Percentiles rank a stretch among this genome's conserved stretches.
phyloP scores from a whole-genome alignment of 306 rosid species.

The Trifolium repens region DNA sequence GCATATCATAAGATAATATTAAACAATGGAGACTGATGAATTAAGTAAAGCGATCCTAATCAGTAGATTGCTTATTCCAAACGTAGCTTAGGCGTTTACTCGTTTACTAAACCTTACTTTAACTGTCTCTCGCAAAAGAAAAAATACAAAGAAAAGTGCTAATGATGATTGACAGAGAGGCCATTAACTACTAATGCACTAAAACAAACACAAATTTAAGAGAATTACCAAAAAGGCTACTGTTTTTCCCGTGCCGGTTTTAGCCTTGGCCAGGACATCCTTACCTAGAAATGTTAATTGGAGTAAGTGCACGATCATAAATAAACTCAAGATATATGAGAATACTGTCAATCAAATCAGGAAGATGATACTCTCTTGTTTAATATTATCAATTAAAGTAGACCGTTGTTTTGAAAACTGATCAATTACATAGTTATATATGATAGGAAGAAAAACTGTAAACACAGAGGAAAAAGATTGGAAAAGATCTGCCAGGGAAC shows the following conservation, averaged over 20 bases:
- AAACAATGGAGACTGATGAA: slow-evolving; percentile 5
- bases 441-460: neutral
- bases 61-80: slow-evolving; percentile 5
- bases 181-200: slow-evolving; percentile 33
- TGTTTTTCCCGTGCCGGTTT: slow-evolving; percentile 97
- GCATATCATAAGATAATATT: slow-evolving; percentile 2
- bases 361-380: slow-evolving; percentile 4
- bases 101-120: neutral
- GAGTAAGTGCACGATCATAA: slow-evolving; percentile 35
- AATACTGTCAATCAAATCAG: slow-evolving; percentile 26
- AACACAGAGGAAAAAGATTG: neutral
- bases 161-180: slow-evolving; percentile 28
- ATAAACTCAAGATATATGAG: slow-evolving; percentile 31
- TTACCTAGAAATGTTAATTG: slow-evolving; percentile 66
- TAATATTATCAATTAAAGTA: slow-evolving; percentile 24
- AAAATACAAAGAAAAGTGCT: slow-evolving; percentile 3
- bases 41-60: slow-evolving; percentile 21
- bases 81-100: neutral
- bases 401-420: slow-evolving; percentile 6
- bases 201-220: slow-evolving; percentile 1
- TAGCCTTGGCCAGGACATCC: slow-evolving; percentile 98
- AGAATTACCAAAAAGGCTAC: slow-evolving; percentile 92
- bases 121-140: neutral
- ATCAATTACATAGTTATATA: slow-evolving; percentile 18
- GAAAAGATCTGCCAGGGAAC: neutral